Conservation (phyloP, 139 green algal species). For the Spirogloea muscicola region DNA sequence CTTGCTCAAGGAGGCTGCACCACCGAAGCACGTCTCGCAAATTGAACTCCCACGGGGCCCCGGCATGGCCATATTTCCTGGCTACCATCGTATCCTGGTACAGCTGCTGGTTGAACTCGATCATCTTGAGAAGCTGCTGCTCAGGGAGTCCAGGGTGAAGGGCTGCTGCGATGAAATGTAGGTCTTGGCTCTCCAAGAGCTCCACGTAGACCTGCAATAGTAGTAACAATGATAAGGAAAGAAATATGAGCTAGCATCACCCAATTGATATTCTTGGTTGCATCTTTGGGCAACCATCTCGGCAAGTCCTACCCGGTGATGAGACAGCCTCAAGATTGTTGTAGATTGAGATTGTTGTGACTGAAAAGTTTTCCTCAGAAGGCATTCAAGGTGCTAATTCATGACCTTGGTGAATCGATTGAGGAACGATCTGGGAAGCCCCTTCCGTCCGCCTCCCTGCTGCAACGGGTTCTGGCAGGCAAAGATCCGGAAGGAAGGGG, state of each 20-base stretch:
- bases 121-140: slow-evolving; percentile 65
- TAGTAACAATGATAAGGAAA: too few relatives aligned
- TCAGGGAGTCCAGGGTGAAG: slow-evolving; percentile 70
- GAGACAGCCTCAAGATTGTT: too few relatives aligned
- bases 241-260: not conserved
- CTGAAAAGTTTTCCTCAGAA: too few relatives aligned
- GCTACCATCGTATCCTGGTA: slow-evolving; percentile 55
- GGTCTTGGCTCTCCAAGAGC: slow-evolving; percentile 68
- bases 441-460: slow-evolving; percentile 92
- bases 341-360: too few relatives aligned
- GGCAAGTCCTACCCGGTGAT: too few relatives aligned
- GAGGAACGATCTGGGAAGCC: slow-evolving; percentile 92
- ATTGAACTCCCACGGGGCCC: slow-evolving; percentile 98
- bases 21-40: slow-evolving; percentile 94
- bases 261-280: not conserved
- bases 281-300: not conserved
- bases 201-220: slow-evolving; percentile 79
- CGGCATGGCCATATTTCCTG: slow-evolving; percentile 62
- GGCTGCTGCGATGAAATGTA: slow-evolving; percentile 67
- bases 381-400: too few relatives aligned
- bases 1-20: slow-evolving; percentile 85
- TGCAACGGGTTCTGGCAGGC: slow-evolving; percentile 74
- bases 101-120: slow-evolving; percentile 68
- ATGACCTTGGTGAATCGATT: slow-evolving; percentile 89
- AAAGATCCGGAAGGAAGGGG: slow-evolving; percentile 70